Percentiles rank a stretch among this genome's conserved stretches.
These are phyloP conservation scores for Pisolithus tinctorius DNA, from an alignment of 768 basidiomycete species.

Conservation along the genomic window DNA sequence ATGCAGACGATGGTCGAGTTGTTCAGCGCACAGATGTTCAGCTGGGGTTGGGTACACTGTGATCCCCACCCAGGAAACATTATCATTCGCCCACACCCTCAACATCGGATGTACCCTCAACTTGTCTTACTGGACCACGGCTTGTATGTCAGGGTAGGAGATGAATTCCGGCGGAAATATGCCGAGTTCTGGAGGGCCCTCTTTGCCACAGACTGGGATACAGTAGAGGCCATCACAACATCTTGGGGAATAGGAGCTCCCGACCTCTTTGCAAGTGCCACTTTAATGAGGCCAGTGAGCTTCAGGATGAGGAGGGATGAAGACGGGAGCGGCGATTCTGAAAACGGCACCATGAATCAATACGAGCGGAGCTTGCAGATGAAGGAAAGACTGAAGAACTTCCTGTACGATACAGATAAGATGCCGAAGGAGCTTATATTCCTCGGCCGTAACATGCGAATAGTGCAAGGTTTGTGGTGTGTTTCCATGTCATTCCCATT, in stretches of 20 bases:
- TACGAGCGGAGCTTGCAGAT: slow-evolving; percentile 65
- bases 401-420: slow-evolving; percentile 66
- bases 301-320: slow-evolving; percentile 21
- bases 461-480: slow-evolving; percentile 30
- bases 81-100: slow-evolving; percentile 48
- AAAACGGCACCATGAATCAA: slow-evolving; percentile 35
- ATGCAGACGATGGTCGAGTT: slow-evolving; percentile 87
- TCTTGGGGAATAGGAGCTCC: slow-evolving; percentile 68
- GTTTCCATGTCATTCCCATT: not conserved
- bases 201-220: slow-evolving; percentile 47
- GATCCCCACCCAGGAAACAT: slow-evolving; percentile 76
- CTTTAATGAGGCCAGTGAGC: slow-evolving; percentile 55
- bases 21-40: slow-evolving; percentile 87
- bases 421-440: slow-evolving; percentile 77
- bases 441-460: slow-evolving; percentile 69
- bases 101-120: slow-evolving; percentile 34
- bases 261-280: slow-evolving; percentile 68
- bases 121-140: slow-evolving; percentile 91
- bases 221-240: slow-evolving; percentile 43
- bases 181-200: slow-evolving; percentile 69
- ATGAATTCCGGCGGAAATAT: slow-evolving; percentile 69
- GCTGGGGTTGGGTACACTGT: slow-evolving; percentile 88
- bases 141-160: slow-evolving; percentile 68
- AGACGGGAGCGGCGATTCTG: slow-evolving; percentile 10
- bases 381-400: slow-evolving; percentile 60